Evolutionary conservation across 2,329 filamentous ascomycete genomes (phyloP), one percentile per base, ranked within the genome.

Genomic region (Phoma sp.): DNA sequence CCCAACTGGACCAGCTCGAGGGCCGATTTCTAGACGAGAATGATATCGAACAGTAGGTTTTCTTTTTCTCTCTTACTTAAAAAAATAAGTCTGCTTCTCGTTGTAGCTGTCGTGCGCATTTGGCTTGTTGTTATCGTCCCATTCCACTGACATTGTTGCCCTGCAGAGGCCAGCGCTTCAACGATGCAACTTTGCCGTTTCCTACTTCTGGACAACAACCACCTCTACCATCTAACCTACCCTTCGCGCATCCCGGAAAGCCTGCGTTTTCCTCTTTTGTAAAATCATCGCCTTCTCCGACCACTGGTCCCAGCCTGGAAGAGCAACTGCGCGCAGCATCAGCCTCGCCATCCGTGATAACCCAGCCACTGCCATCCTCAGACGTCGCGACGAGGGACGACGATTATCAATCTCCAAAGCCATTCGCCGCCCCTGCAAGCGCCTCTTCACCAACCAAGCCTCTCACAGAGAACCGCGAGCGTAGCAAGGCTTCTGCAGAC

Each of bases 11-110:
- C 64, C 79, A 83, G 65, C 76, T 79, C 60, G 80, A 84, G 71
- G 71, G 76, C 62, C 77, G 74, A 40, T 85, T 85, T 62, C 79
- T 86, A 57, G 80, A 85, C 68, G 76, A 79, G 63, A 85, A 86
- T 72, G 80, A 84, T 61, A 76, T 86, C 36, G 67, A 79, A 61
- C 81, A 81, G 84, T 86, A 80, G 75, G 82, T 50, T 52, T 52
- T 33, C 43, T 38, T 45, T 27, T 7, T 9, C 27, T 32, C n/a
- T 43, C 37, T 25, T 37, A n/a, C 36, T 14, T 27, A 7, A n/a
- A 18, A 18, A 8, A 23, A 8, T 10, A 35, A 18, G 18, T 18
- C 30, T 22, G 7, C 14, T 25, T 43, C 14, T 24, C 10, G 30
- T 42, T n/a, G 9, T 32, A 6, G 30, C 14, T n/a, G 18, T 18